Base-by-base conservation (phyloP, 2,329 filamentous ascomycete species). In the Alternaria gaisen region DNA sequence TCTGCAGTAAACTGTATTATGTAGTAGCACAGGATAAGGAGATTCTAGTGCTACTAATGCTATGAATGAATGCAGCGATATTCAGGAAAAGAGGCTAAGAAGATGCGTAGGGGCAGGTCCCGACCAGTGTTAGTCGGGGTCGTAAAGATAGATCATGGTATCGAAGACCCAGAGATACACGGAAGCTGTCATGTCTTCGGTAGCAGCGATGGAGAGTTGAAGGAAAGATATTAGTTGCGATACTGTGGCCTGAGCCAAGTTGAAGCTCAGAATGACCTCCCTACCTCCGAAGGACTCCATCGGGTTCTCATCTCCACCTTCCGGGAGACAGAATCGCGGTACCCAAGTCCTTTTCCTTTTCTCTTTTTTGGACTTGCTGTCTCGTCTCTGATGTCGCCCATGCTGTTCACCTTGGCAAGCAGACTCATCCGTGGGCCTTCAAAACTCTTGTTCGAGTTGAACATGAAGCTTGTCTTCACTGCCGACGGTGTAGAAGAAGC, bases 391-490 rank as follows among this genome's bases (percentile, higher is more conserved):
- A 53, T 52, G 3, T 70, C 62, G 3, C 53, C 50, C 9, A 60
- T 44, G 18, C 51, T 63, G 6, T 69, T 41, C 7, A 60, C 30
- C 10, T 59, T 64, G 4, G 57, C 65, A 1, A 66, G 50, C 20
- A 61, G 46, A 11, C 67, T 68, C 53, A 53, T 62, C 8, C 53
- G 53, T 1, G 67, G 71, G 1, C 70, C 68, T 4, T 71, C 67
- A 6, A 74, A 67, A 7, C 65, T 64, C 14, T 61, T 42, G 18
- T 56, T 66, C 22, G 61, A 56, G 8, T 63, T 58, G 36, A 61
- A 52, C 36, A 47, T 63, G 20, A 65, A 65, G 28, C 63, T 70
- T 24, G 68, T 60, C 48, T 68, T 70, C 26, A 71, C 64, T 2
- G 65, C 65, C 42, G 72, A 60, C 1, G 73, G 69, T 3, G 50